Percentiles rank a stretch among this genome's conserved stretches.
These are phyloP conservation scores for Boletellus sp. DNA, from an alignment of 768 basidiomycete genomes.

Conservation along the genomic window DNA sequence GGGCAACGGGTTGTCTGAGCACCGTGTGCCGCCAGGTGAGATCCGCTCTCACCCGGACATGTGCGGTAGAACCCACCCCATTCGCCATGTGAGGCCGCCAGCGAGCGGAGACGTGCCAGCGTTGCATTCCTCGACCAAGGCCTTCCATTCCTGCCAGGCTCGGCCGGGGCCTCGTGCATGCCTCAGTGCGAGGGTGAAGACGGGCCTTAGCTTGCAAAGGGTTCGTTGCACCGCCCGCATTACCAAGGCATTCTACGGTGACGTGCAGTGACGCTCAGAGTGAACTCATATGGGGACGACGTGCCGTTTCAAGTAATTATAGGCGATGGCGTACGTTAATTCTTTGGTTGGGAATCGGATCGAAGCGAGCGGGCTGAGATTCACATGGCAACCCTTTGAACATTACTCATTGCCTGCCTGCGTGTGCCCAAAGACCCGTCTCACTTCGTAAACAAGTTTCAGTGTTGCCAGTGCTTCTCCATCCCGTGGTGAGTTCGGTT, in stretches of 20 bases:
- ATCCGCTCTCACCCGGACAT: background rate
- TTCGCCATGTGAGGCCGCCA: background rate
- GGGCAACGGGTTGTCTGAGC: background rate
- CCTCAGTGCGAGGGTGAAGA: background rate
- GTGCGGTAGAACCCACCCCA: constrained; percentile 6
- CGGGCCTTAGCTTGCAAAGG: no score
- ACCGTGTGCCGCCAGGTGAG: background rate
- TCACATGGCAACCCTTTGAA: no score
- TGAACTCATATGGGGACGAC: no score
- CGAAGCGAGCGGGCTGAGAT: no score
- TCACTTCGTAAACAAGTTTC: background rate
- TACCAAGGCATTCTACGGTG: no score
- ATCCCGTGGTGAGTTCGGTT: background rate
- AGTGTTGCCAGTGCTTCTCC: background rate
- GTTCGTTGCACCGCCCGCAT: no score
- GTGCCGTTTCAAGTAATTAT: no score
- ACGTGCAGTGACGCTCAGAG: no score
- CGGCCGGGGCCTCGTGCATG: constrained; percentile 5
- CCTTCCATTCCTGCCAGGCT: constrained; percentile 11
- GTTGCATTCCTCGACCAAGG: background rate
- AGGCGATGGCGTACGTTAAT: no score
- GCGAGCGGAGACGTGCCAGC: background rate
- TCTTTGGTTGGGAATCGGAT: no score
- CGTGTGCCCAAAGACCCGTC: background rate
- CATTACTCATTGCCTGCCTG: no score